Evolutionary conservation across 2,329 filamentous ascomycete species (phyloP), one percentile per base, ranked within the genome.

Genomic region (Zasmidium citrigriseum): DNA sequence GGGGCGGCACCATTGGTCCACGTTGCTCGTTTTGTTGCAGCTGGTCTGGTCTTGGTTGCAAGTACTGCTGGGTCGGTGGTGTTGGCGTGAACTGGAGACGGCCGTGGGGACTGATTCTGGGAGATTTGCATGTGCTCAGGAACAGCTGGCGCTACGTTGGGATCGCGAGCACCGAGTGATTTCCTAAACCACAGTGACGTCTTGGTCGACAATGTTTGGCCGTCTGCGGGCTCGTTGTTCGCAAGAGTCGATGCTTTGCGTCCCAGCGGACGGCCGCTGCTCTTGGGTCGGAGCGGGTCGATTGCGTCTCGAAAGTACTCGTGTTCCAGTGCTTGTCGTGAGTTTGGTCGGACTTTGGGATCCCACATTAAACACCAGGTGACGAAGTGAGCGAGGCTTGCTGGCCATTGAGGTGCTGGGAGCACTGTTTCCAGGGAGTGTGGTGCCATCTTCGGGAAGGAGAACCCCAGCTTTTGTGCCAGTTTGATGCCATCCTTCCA

Each of bases 331-430:
- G 95, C 93, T 75, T 99, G 93, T 0, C 89, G 87, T 1, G 93
- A 97, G 3, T 93, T 98, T 46, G 95, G 95, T 60, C 95, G 85
- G 70, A 81, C 87, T 79, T 93, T 96, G 11, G 95, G 95, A 75
- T 99, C 95, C 95, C 95, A 99, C 90, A 98, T 95, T 65, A 99
- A 77, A 76, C 95, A 99, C 92, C 92, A 97, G 16, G 95, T 99
- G 59, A 99, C 95, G 71, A 99, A 98, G 59, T 96, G 86, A 69
- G 89, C 89, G 55, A 99, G 82, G 20, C 91, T 89, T 1, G 88
- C 78, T 4, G 95, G 95, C 95, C 95, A 99, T 71, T 96, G 91
- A 16, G 95, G 92, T 23, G 89, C 75, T 71, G 91, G 91, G 7
- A 99, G 82, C 65, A 98, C 95, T 4, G 91, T 96, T 68, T 98